Conservation (phyloP, 768 basidiomycete species). For the Mycena metata region DNA sequence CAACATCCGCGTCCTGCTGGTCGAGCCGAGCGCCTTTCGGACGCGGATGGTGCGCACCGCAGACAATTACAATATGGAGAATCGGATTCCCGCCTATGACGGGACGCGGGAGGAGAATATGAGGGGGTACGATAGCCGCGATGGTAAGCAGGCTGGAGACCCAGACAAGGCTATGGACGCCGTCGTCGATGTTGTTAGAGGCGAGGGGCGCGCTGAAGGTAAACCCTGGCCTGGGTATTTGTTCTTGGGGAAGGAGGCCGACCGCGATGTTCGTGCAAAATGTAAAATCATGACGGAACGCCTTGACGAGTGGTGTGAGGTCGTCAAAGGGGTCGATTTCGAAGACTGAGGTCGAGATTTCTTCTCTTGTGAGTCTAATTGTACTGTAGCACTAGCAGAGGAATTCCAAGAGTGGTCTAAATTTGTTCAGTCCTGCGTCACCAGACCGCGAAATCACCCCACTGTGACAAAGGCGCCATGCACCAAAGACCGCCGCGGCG, state of each 20-base stretch:
- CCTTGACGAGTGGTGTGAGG: constrained; percentile 70
- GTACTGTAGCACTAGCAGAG: no score
- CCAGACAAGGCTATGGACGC: constrained; percentile 70
- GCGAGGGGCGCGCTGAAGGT: constrained; percentile 65
- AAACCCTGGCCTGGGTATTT: constrained; percentile 63
- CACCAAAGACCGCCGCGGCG: no score
- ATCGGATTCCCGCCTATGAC: constrained; percentile 66
- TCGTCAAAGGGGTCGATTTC: constrained; percentile 59
- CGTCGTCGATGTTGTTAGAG: constrained; percentile 61
- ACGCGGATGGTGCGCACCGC: constrained; percentile 65
- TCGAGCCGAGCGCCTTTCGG: constrained; percentile 72
- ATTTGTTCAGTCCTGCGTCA: not conserved
- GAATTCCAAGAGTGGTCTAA: not conserved
- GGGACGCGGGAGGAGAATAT: constrained; percentile 52
- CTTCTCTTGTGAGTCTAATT: no score
- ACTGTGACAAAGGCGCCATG: constrained; percentile 8
- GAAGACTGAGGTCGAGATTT: constrained; percentile 35
- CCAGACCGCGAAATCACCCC: constrained; percentile 11
- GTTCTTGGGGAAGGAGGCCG: constrained; percentile 67
- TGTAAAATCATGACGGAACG: constrained; percentile 57
- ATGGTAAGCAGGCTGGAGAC: constrained; percentile 54
- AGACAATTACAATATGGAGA: constrained; percentile 52
- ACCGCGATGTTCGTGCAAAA: constrained; percentile 63
- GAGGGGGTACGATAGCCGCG: not conserved
- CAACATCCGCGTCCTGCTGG: constrained; percentile 68